Conservation (phyloP, 495 filamentous ascomycete species). For the Elasticomyces elasticus region DNA sequence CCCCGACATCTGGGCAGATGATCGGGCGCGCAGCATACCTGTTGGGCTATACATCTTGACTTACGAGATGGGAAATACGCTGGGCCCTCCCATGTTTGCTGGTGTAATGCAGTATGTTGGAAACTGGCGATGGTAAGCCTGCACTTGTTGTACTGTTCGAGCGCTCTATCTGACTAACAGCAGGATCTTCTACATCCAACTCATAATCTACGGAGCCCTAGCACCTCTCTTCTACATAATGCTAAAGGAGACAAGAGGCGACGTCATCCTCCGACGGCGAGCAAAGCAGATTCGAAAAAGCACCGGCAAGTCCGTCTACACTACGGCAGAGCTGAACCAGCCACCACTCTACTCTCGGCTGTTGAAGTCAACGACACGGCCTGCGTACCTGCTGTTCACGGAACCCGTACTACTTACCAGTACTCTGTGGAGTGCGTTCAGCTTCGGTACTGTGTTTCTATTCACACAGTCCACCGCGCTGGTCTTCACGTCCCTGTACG, state of each 20-base stretch:
- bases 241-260: constrained; percentile 37
- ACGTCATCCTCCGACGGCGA: constrained; percentile 31
- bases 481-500: constrained; percentile 27
- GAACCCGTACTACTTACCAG: constrained; percentile 45
- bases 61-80: constrained; percentile 36
- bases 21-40: constrained; percentile 35
- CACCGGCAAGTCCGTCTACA: constrained; percentile 30
- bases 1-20: constrained; percentile 40
- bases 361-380: constrained; percentile 30
- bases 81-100: constrained; percentile 41
- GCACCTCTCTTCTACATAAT: constrained; percentile 34
- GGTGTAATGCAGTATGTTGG: constrained; percentile 34
- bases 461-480: constrained; percentile 30
- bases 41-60: constrained; percentile 39
- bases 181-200: constrained; percentile 41
- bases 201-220: constrained; percentile 38
- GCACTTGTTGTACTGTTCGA: background rate
- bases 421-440: constrained; percentile 44
- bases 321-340: constrained; percentile 32
- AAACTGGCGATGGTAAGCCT: constrained; percentile 36
- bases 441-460: constrained; percentile 43
- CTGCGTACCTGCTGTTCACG: constrained; percentile 40
- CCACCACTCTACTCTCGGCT: constrained; percentile 8
- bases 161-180: background rate
- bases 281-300: constrained; percentile 29